Percentiles rank a stretch among this genome's conserved stretches.
Conservation (phyloP, 2,329 filamentous ascomycete species). For the Pseudogymnoascus sp. region DNA sequence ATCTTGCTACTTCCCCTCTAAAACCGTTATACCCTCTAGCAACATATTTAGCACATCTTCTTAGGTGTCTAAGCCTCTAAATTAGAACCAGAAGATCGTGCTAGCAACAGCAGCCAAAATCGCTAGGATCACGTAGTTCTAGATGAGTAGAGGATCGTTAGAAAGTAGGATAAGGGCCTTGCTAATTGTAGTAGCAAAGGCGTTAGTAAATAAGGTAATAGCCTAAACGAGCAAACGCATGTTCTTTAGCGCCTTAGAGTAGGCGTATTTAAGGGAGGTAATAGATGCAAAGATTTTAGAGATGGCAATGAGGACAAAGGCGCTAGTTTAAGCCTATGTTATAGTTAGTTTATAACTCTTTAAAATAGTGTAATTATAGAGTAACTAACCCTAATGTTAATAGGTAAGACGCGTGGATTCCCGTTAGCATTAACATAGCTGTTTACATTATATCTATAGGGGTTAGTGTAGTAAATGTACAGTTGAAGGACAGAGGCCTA, state of each 20-base stretch:
- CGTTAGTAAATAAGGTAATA: constrained; percentile 53
- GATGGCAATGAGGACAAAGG: constrained; percentile 40
- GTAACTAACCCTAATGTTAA: no score
- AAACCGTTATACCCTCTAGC: constrained; percentile 12
- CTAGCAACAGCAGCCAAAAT: constrained; percentile 41
- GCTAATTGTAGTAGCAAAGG: constrained; percentile 50
- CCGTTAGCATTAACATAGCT: no score
- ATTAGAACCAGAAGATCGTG: constrained; percentile 45
- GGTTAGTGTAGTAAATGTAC: no score
- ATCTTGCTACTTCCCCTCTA: constrained; percentile 14
- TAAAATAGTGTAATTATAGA: no score
- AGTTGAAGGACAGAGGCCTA: no score
- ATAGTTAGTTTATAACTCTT: no score
- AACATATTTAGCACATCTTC: constrained; percentile 41
- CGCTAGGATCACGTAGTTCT: constrained; percentile 56
- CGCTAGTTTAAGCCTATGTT: no score
- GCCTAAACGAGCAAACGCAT: constrained; percentile 54
- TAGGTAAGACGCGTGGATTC: no score
- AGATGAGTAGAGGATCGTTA: constrained; percentile 56
- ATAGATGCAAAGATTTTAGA: constrained; percentile 58
- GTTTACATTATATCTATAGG: no score
- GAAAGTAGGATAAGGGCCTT: constrained; percentile 53
- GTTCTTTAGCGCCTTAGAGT: constrained; percentile 61
- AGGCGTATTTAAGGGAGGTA: constrained; percentile 64
- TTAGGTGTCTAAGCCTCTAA: constrained; percentile 39